Evolutionary conservation across 805 yeast genomes (phyloP), one percentile per base, ranked within the genome.

Genomic region (Zygotorulaspora sp.): DNA sequence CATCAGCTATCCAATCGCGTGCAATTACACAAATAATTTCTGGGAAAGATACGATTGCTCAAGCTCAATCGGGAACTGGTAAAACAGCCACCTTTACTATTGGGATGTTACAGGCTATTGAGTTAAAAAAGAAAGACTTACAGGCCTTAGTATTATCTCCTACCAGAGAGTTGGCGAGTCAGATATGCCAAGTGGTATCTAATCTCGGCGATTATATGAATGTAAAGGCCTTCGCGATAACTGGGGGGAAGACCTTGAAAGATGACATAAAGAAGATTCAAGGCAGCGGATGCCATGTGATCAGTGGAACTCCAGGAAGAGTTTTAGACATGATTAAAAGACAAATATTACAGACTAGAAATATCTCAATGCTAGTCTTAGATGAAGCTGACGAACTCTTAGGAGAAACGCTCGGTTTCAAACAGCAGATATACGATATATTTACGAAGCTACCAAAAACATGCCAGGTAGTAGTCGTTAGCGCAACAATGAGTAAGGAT

Each of bases 41-140:
- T 50, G 97, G 97, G 23, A 79, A 87, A 62, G 98, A 92, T 63
- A 89, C 88, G 25, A 80, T 92, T 44, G 97, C 97, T 33, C 98
- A 92, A 68, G 97, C 98, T 28, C 98, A 92, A 66, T 87, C 96
- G 7, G 98, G 98, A 61, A 92, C 98, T 16, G 98, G 98, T 67
- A 92, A 92, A 66, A 92, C 98, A 2, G 98, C 97, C 34, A 92
- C 98, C n/a, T 92, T 92, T 68, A 75, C 97, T 36, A 90, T 92
- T 50, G 90, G 96, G 17, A 84, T 88, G 73, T 70, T 92, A 49
- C 95, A 92, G 67, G 84, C 77, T 47, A 75, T 92, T 38, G 95
- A 90, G 53, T 70, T 80, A 40, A 75, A 72, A 47, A 67, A 76
- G 47, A 74, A 78, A 58, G 84, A 83, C 47, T 74, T 87, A 44